phyloP scores from a whole-genome alignment of 352 stramenopile species.

The Phytophthora boehmeriae region DNA sequence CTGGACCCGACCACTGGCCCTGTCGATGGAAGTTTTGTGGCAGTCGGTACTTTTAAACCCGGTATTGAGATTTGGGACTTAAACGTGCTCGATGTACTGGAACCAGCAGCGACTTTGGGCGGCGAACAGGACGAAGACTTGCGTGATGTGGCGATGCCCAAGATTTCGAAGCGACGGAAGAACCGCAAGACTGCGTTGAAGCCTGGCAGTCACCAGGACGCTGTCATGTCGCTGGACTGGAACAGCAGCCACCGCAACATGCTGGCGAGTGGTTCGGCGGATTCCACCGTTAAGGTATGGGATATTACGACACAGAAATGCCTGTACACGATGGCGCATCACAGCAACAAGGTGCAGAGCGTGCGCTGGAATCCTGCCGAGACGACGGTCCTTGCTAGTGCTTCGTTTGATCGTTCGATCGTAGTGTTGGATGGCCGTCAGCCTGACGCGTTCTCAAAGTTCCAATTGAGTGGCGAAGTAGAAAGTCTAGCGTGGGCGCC shows the following conservation, averaged over 20 bases:
- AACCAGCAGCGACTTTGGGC: conserved; percentile 95
- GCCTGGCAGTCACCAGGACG: conserved; percentile 96
- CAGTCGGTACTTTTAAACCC: conserved; percentile 98
- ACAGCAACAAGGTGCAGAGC: conserved; percentile 98
- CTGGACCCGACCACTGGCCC: conserved; percentile 63
- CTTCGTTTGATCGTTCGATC: conserved; percentile 94
- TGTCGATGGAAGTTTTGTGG: conserved; percentile 96
- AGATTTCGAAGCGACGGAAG: conserved; percentile 79
- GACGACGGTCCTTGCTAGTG: conserved; percentile 95
- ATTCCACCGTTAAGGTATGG: conserved; percentile 98
- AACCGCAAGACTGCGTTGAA: conserved; percentile 78
- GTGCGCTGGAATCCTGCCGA: conserved; percentile 97
- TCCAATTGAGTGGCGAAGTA: conserved; percentile 85
- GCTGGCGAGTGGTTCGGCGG: conserved; percentile 97
- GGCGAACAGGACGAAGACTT: conserved; percentile 90
- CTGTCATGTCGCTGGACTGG: conserved; percentile 98
- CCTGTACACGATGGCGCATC: conserved; percentile 97
- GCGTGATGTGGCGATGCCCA: conserved; percentile 80
- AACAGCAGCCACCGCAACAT: conserved; percentile 97
- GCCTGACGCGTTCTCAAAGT: conserved; percentile 80
- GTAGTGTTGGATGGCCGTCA: conserved; percentile 94
- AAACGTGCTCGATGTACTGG: conserved; percentile 98
- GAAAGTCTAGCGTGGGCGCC: conserved; percentile 95
- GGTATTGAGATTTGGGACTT: conserved; percentile 99
- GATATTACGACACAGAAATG: conserved; percentile 93